Evolutionary conservation across 371 early-diverging fungal species (phyloP).

Genomic region (Nematocida minor): DNA sequence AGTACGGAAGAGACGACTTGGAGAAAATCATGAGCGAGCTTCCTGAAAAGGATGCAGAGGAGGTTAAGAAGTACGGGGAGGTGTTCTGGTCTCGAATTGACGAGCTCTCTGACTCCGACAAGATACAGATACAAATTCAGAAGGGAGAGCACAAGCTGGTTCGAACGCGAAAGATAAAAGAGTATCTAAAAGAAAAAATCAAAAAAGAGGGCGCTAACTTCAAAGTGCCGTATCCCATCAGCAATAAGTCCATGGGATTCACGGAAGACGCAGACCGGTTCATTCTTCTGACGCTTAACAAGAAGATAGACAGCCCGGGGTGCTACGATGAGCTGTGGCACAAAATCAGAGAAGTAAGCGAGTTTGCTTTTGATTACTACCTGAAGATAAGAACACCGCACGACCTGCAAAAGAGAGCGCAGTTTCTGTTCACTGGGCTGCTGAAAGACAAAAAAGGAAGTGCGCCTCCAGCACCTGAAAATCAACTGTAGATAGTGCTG

Average conservation of each 20-base stretch:
- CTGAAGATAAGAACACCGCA: constrained; percentile 41
- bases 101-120: constrained; percentile 59
- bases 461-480: constrained; percentile 2
- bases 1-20: constrained; percentile 70
- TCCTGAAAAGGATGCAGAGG: constrained; percentile 48
- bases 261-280: constrained; percentile 41
- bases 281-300: constrained; percentile 44
- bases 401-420: constrained; percentile 57
- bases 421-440: constrained; percentile 38
- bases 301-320: constrained; percentile 47
- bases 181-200: constrained; percentile 47
- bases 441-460: constrained; percentile 38
- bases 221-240: constrained; percentile 17
- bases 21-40: constrained; percentile 42
- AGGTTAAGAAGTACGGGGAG: constrained; percentile 55
- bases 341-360: constrained; percentile 21
- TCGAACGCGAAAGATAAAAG: constrained; percentile 44
- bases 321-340: constrained; percentile 53
- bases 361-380: constrained; percentile 58
- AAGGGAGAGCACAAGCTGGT: constrained; percentile 43
- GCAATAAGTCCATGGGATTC: constrained; percentile 40
- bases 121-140: constrained; percentile 50
- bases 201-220: constrained; percentile 34
- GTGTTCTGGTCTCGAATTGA: constrained; percentile 59
- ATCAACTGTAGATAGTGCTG: too few relatives aligned